Percentiles rank a stretch among this genome's conserved stretches.
Conservation (phyloP, 2,329 filamentous ascomycete genomes). For the Fusarium sp. region DNA sequence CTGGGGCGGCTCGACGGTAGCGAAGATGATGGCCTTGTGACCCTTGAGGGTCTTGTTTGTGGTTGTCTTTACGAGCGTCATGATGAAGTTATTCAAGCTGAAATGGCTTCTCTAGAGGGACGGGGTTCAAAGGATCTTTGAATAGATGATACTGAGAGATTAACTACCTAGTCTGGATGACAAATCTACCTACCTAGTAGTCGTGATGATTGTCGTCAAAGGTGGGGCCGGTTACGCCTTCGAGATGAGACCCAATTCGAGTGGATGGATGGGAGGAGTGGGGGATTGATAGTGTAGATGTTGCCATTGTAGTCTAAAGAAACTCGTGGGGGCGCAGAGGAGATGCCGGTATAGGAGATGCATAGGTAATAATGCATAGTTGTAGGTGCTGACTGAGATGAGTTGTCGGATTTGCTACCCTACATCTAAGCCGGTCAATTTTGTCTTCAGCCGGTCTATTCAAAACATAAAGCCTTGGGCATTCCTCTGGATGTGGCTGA, state of each 20-base stretch:
- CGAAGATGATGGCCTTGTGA: conserved; percentile 60
- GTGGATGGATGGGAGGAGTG: conserved; percentile 5
- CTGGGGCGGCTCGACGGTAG: conserved; percentile 47
- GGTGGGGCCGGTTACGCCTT: conserved; percentile 44
- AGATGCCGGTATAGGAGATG: background rate
- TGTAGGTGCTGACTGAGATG: background rate
- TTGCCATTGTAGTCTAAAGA: conserved; percentile 29
- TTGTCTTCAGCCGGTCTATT: too few species aligned
- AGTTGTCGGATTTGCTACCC: too few species aligned
- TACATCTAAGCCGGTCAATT: too few species aligned
- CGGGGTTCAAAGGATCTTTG: background rate
- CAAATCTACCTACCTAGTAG: conserved; percentile 34
- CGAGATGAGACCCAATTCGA: conserved; percentile 1
- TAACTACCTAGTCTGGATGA: conserved; percentile 28
- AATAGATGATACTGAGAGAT: conserved; percentile 7
- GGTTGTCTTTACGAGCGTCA: conserved; percentile 32
- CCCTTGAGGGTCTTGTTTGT: conserved; percentile 57
- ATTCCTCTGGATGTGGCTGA: background rate
- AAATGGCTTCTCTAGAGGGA: fast-evolving
- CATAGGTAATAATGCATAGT: background rate
- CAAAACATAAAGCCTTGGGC: background rate
- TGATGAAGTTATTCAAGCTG: background rate
- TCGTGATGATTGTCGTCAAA: conserved; percentile 36
- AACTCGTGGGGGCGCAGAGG: background rate
- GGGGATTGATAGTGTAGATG: conserved; percentile 28